Base-by-base conservation (phyloP, 352 stramenopile species). In the Saprolegnia parasitica region DNA sequence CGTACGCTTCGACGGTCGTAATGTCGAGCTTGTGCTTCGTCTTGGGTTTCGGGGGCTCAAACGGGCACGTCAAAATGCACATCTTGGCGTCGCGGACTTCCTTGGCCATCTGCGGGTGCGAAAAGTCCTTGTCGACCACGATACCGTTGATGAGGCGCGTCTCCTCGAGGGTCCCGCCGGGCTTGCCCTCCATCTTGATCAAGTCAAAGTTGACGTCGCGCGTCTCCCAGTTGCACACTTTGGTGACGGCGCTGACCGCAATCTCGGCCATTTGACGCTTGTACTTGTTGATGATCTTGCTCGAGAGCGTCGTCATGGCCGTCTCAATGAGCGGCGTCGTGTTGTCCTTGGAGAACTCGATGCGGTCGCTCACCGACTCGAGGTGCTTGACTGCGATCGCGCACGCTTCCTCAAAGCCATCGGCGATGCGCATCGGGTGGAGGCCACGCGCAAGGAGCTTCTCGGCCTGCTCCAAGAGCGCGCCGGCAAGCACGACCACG, bases 11-110 rank as follows among this genome's bases (percentile, higher is more conserved):
- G 29, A 94, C 95, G 40, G 91, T 98, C 52, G 90, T 97, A 77
- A 99, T 99, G 77, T 99, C 96, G 37, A 99, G 83, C 88, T 99
- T 98, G 86, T 99, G 97, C 80, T 99, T 99, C 26, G 97, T 99
- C 84, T 99, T 99, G 60, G 98, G 97, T 87, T 99, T 99, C 32
- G 98, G 97, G 20, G 98, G 97, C 80, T 99, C 97, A 78, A 99
- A 99, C 13, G 97, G 96, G 79, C 97, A 99, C 71, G 97, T 99
- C 16, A 99, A 78, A 67, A 99, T 98, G 78, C 93, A 98, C 74
- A 99, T 90, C 81, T 99, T 99, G 58, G 96, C 97, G 86, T 99
- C 88, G 67, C 98, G 94, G 42, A 99, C 87, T 54, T 90, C 80
- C 78, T 99, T 99, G 35, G 92, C 84, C 97, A 99, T 99, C 87